These are phyloP conservation scores for Aspergillus neotritici DNA, from an alignment of 2,329 filamentous ascomycete species.

Conservation along the genomic window DNA sequence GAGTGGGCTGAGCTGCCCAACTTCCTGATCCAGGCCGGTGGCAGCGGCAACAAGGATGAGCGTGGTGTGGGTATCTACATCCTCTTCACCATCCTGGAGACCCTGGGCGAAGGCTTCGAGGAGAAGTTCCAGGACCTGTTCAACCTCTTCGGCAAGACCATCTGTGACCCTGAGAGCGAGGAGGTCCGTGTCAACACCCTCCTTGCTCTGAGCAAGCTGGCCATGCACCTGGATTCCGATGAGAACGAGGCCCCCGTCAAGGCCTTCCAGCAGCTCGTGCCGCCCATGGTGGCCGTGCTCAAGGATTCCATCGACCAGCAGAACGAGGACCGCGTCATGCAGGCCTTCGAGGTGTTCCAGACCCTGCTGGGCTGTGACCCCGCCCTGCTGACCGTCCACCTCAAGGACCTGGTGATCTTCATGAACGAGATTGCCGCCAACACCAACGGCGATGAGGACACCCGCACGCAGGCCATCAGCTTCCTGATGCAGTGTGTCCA, in stretches of 20 bases:
- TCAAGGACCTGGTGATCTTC: conserved; percentile 84
- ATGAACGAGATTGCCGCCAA: conserved; percentile 85
- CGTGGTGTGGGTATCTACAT: conserved; percentile 91
- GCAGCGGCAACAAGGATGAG: conserved; percentile 66
- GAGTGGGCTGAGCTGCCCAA: conserved; percentile 79
- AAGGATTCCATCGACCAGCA: conserved; percentile 73
- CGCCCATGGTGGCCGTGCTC: conserved; percentile 81
- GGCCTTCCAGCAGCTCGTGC: conserved; percentile 73
- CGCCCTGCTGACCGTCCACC: conserved; percentile 73
- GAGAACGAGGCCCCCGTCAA: conserved; percentile 70
- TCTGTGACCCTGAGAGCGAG: conserved; percentile 81
- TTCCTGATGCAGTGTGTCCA: conserved; percentile 91
- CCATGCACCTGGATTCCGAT: conserved; percentile 81
- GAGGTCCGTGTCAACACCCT: conserved; percentile 95
- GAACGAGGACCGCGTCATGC: conserved; percentile 82
- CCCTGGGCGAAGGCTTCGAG: conserved; percentile 75
- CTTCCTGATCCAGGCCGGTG: conserved; percentile 72
- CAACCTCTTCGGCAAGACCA: conserved; percentile 75
- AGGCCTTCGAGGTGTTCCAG: conserved; percentile 95
- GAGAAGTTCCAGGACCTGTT: conserved; percentile 77
- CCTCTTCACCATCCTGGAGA: conserved; percentile 85
- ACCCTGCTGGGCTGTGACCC: conserved; percentile 87
- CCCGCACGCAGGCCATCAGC: conserved; percentile 80
- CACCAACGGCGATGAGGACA: conserved; percentile 72
- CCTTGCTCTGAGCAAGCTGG: conserved; percentile 78